Conservation (phyloP, 2,329 filamentous ascomycete genomes). For the Penicillium sp. region DNA sequence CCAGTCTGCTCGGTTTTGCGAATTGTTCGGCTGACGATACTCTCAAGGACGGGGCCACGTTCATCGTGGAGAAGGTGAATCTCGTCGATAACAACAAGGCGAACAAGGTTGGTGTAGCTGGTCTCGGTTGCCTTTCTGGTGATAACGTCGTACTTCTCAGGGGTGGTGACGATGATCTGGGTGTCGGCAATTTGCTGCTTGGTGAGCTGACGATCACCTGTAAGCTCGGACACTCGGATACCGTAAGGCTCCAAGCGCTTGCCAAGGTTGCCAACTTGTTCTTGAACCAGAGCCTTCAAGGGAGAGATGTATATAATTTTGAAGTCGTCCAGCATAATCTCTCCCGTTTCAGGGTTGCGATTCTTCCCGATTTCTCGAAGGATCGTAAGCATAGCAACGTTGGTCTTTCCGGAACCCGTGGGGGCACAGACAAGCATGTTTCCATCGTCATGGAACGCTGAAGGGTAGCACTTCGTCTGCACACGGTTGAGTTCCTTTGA, state of each 20-base stretch:
- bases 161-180: conserved; percentile 96
- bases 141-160: conserved; percentile 99
- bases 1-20: conserved; percentile 91
- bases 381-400: conserved; percentile 96
- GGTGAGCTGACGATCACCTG: conserved; percentile 94
- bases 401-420: conserved; percentile 96
- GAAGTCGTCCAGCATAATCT: conserved; percentile 93
- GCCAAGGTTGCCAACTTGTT: conserved; percentile 97
- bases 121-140: conserved; percentile 96
- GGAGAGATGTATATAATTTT: conserved; percentile 99
- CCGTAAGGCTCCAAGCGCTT: conserved; percentile 87
- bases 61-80: conserved; percentile 98
- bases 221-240: conserved; percentile 90
- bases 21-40: conserved; percentile 92
- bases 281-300: conserved; percentile 90
- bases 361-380: conserved; percentile 96
- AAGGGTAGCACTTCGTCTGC: conserved; percentile 88
- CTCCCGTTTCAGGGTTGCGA: conserved; percentile 81
- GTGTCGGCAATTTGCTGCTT: conserved; percentile 98
- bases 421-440: conserved; percentile 98
- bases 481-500: conserved; percentile 90
- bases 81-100: conserved; percentile 94
- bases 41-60: conserved; percentile 92
- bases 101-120: conserved; percentile 95
- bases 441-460: conserved; percentile 88